Conservation (phyloP, 2,329 filamentous ascomycete genomes). For the Arthroderma sp. region DNA sequence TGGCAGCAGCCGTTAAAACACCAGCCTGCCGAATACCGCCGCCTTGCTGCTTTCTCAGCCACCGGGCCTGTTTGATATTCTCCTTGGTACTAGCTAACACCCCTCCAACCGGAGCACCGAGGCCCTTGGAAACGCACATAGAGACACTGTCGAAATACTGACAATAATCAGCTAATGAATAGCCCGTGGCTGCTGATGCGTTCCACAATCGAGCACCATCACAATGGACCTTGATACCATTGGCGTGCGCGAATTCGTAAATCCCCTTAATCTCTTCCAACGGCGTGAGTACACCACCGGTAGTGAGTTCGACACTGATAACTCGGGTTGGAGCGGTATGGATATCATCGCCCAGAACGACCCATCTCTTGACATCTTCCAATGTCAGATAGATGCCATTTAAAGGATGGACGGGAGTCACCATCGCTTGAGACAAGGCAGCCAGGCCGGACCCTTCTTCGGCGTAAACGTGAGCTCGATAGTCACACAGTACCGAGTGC, state of each 20-base stretch:
- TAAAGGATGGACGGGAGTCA: slow-evolving; percentile 16
- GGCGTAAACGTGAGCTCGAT: slow-evolving; percentile 21
- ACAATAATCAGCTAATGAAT: slow-evolving; percentile 17
- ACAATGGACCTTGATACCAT: slow-evolving; percentile 16
- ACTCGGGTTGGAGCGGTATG: slow-evolving; percentile 20
- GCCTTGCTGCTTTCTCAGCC: slow-evolving; percentile 20
- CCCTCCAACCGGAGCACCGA: slow-evolving; percentile 22
- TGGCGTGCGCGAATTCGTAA: slow-evolving; percentile 14
- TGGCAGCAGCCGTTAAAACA: slow-evolving; percentile 1
- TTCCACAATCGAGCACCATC: slow-evolving; percentile 22
- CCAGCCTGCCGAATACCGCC: slow-evolving; percentile 19
- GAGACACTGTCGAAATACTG: slow-evolving; percentile 19
- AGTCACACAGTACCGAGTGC: slow-evolving; percentile 20
- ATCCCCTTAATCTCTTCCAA: slow-evolving; percentile 17
- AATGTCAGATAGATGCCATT: slow-evolving; percentile 23
- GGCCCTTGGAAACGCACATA: slow-evolving; percentile 21
- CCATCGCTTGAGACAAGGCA: slow-evolving; percentile 20
- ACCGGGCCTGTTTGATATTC: slow-evolving; percentile 18
- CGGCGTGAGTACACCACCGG: slow-evolving; percentile 17
- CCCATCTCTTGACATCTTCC: slow-evolving; percentile 20
- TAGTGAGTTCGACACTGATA: slow-evolving; percentile 18
- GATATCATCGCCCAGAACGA: slow-evolving; percentile 16
- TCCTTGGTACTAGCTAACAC: slow-evolving; percentile 16
- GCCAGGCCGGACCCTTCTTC: slow-evolving; percentile 19
- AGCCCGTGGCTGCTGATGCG: slow-evolving; percentile 15